A percentile compares a stretch with the other conserved stretches of the same genome.
These are phyloP conservation scores for Penstemon barbatus DNA, from an alignment of 257 asterid species.

Conservation along the genomic window DNA sequence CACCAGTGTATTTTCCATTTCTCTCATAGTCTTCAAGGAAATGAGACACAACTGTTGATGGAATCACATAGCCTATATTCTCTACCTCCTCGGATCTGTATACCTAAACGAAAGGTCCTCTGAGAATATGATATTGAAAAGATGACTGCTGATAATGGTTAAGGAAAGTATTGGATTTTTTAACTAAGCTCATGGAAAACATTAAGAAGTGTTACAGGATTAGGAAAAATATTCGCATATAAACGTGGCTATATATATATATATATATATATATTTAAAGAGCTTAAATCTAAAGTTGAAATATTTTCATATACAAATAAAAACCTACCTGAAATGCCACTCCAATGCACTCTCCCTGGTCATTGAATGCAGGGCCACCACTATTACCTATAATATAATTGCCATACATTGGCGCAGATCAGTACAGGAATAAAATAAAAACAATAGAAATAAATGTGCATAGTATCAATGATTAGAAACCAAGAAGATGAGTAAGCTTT, in stretches of 20 bases:
- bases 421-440: too few species aligned
- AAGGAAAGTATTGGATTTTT: conserved; percentile 19
- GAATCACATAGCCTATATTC: conserved; percentile 95
- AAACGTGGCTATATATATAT: too few species aligned
- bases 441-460: too few species aligned
- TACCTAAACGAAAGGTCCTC: conserved; percentile 62
- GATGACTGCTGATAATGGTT: conserved; percentile 6
- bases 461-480: background rate
- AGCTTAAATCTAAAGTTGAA: too few species aligned
- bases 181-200: background rate
- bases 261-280: too few species aligned
- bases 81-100: conserved; percentile 96
- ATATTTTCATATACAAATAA: too few species aligned
- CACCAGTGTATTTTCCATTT: conserved; percentile 88
- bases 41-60: conserved; percentile 90
- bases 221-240: too few species aligned
- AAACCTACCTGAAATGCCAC: conserved; percentile 90
- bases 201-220: too few species aligned
- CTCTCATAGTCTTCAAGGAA: conserved; percentile 90
- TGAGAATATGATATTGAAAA: conserved; percentile 32
- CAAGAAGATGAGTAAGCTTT: background rate
- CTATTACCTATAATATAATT: conserved; percentile 70
- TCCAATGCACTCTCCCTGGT: conserved; percentile 93
- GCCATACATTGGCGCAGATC: background rate
- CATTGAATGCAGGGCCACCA: conserved; percentile 99